Percentiles rank a stretch among this genome's conserved stretches.
Evolutionary conservation across 2,329 filamentous ascomycete genomes (phyloP).

Genomic region (Colletotrichum neosansevieriae): DNA sequence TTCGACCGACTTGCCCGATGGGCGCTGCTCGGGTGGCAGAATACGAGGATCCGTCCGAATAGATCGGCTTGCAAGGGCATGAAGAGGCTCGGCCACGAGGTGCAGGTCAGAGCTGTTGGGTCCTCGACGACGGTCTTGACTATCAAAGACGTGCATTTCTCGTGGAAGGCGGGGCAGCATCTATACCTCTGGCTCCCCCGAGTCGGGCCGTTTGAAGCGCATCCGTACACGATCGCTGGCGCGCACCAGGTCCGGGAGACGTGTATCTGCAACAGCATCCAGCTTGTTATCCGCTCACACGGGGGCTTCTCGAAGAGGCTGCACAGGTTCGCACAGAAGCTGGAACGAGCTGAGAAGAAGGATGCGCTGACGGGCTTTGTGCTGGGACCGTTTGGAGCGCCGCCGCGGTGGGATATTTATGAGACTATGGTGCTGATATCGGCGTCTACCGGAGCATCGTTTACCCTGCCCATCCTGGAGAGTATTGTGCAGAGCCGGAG

Average conservation of each 20-base stretch:
- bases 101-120: conserved; percentile 61
- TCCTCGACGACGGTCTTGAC: conserved; percentile 68
- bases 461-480: conserved; percentile 70
- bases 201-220: conserved; percentile 66
- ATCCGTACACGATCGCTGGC: conserved; percentile 73
- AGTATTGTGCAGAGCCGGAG: conserved; percentile 58
- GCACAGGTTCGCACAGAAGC: conserved; percentile 51
- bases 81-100: conserved; percentile 64
- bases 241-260: conserved; percentile 62
- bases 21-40: conserved; percentile 63
- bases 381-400: conserved; percentile 67
- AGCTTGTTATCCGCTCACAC: conserved; percentile 68
- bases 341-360: conserved; percentile 9
- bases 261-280: conserved; percentile 70
- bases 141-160: conserved; percentile 70
- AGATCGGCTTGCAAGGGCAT: conserved; percentile 60
- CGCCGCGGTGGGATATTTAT: conserved; percentile 68
- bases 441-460: conserved; percentile 73
- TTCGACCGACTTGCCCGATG: conserved; percentile 71
- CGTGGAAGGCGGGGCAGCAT: conserved; percentile 71
- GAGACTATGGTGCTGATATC: conserved; percentile 71
- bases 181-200: conserved; percentile 71
- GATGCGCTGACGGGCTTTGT: conserved; percentile 60
- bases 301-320: conserved; percentile 68
- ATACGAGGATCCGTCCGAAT: conserved; percentile 58